Conservation (phyloP, 2,329 filamentous ascomycete species). For the Microsporum audouinii region DNA sequence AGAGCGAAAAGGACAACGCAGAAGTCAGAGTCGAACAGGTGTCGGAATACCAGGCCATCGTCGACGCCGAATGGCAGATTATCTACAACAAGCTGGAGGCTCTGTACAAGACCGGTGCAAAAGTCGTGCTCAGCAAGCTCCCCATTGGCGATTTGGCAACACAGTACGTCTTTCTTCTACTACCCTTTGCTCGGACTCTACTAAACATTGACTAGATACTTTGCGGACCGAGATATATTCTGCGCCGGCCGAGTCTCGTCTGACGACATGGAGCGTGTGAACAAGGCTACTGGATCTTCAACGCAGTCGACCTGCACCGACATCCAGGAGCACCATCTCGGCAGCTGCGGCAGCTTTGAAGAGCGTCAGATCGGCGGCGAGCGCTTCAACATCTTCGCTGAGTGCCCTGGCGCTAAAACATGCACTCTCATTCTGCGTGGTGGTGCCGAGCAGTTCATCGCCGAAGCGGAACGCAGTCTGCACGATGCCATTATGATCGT, state of each 20-base stretch:
- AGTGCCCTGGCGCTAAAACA: conserved; percentile 89
- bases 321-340: conserved; percentile 78
- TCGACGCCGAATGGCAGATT: conserved; percentile 99
- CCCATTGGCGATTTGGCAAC: conserved; percentile 96
- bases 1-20: conserved; percentile 98
- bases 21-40: conserved; percentile 97
- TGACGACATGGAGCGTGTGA: conserved; percentile 91
- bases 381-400: conserved; percentile 96
- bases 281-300: conserved; percentile 84
- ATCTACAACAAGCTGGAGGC: conserved; percentile 99
- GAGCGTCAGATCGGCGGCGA: conserved; percentile 96
- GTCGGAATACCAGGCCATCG: conserved; percentile 97
- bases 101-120: conserved; percentile 82
- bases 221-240: conserved; percentile 96
- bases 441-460: conserved; percentile 97
- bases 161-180: conserved; percentile 45
- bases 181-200: not conserved
- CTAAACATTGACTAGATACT: conserved; percentile 48
- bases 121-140: conserved; percentile 93
- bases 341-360: conserved; percentile 80
- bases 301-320: conserved; percentile 95
- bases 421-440: conserved; percentile 92
- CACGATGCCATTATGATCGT: conserved; percentile 99
- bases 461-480: conserved; percentile 91
- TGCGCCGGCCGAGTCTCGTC: conserved; percentile 85